Conservation (phyloP, 768 basidiomycete species). For the Megacollybia marginata region DNA sequence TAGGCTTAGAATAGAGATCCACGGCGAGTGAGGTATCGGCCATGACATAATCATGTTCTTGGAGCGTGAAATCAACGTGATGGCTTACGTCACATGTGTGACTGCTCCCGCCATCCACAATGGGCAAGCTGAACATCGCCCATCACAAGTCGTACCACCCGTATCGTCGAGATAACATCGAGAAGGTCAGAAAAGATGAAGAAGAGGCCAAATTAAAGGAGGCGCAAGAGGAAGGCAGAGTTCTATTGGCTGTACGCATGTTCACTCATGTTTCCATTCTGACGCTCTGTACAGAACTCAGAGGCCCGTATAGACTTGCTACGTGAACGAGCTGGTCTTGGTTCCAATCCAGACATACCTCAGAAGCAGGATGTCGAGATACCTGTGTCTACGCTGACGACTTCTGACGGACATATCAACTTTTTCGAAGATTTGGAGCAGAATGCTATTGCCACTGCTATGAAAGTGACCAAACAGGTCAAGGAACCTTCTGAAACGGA, state of each 20-base stretch:
- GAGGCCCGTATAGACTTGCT: slow-evolving; percentile 69
- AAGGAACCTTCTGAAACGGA: slow-evolving; percentile 44
- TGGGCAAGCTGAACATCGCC: slow-evolving; percentile 86
- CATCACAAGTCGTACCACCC: slow-evolving; percentile 91
- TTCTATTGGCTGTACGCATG: slow-evolving; percentile 59
- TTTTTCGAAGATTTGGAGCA: slow-evolving; percentile 79
- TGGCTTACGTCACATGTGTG: not conserved
- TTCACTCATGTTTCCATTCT: not conserved
- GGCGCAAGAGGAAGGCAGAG: slow-evolving; percentile 61
- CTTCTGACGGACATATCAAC: slow-evolving; percentile 62
- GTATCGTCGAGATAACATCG: slow-evolving; percentile 79
- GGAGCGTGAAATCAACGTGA: too few relatives aligned
- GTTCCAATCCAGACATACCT: slow-evolving; percentile 26
- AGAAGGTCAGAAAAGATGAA: slow-evolving; percentile 73
- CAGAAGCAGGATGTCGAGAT: slow-evolving; percentile 21
- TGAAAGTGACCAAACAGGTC: slow-evolving; percentile 42
- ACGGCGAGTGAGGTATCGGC: too few relatives aligned
- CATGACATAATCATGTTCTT: too few relatives aligned
- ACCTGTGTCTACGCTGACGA: not conserved
- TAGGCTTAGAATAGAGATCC: too few relatives aligned
- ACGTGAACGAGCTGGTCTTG: slow-evolving; percentile 48
- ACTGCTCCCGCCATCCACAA: slow-evolving; percentile 18
- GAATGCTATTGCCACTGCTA: slow-evolving; percentile 38
- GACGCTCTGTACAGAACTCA: slow-evolving; percentile 48
- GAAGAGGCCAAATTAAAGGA: slow-evolving; percentile 66